Percentiles rank a stretch among this genome's conserved stretches.
Conservation (phyloP, 805 yeast genomes). For the Metschnikowia vanudenii region DNA sequence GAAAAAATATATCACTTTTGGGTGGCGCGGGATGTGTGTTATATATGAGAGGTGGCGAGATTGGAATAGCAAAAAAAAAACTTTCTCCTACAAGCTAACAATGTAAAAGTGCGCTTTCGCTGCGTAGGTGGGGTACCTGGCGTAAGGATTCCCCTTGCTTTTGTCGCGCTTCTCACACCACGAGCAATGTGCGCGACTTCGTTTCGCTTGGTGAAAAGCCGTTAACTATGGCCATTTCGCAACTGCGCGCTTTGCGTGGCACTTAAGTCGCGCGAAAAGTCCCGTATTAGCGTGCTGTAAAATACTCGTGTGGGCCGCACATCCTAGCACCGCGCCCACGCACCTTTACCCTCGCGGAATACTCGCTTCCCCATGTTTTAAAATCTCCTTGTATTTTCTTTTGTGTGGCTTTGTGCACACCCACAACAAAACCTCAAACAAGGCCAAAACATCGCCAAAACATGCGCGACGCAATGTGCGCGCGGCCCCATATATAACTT, state of each 20-base stretch:
- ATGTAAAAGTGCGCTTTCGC: neutral
- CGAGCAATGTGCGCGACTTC: constrained; percentile 7
- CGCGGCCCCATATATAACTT: constrained; percentile 11
- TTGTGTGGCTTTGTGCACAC: neutral
- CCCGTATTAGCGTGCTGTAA: constrained; percentile 12
- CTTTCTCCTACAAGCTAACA: neutral
- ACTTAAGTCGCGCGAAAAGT: constrained; percentile 12
- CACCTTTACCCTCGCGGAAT: neutral
- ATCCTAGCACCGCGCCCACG: constrained; percentile 13
- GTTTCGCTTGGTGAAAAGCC: constrained; percentile 15
- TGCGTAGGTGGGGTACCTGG: constrained; percentile 11
- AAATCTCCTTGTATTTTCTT: neutral
- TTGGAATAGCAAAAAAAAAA: neutral
- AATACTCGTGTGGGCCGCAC: constrained; percentile 10
- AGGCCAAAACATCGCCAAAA: neutral
- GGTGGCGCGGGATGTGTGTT: constrained; percentile 18
- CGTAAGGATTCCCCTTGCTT: constrained; percentile 13
- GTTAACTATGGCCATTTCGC: constrained; percentile 17
- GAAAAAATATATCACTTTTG: neutral
- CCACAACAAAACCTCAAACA: neutral
- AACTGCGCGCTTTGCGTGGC: neutral
- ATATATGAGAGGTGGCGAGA: constrained; percentile 11
- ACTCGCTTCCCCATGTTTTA: neutral
- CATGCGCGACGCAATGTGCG: neutral
- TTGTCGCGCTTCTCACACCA: constrained; percentile 7